Percentiles rank a stretch among this genome's conserved stretches.
Conservation (phyloP, 371 early-diverging fungal species). For the Mortierella sp. region DNA sequence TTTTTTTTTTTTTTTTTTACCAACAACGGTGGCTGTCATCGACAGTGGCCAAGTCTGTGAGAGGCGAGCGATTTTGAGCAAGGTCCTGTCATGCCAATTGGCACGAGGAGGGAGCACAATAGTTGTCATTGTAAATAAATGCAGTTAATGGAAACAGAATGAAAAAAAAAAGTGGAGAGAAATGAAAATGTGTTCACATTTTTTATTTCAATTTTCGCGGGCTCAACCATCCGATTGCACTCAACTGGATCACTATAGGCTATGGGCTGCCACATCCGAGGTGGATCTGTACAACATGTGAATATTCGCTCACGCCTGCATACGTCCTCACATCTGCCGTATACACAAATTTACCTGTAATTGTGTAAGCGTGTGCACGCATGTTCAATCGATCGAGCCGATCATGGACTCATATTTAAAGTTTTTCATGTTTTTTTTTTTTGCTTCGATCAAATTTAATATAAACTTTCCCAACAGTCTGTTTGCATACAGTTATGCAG, state of each 20-base stretch:
- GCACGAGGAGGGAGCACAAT: conserved; percentile 30
- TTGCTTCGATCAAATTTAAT: too few relatives aligned
- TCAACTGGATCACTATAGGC: too few relatives aligned
- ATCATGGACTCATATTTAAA: background rate
- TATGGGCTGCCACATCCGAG: background rate
- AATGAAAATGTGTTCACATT: background rate
- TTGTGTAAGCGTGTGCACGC: background rate
- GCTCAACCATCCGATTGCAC: too few relatives aligned
- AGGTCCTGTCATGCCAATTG: conserved; percentile 33
- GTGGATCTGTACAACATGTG: background rate
- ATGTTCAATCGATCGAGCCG: background rate
- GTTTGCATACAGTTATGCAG: too few relatives aligned
- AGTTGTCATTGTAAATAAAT: conserved; percentile 12
- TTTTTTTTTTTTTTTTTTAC: conserved; percentile 9
- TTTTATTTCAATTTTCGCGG: too few relatives aligned
- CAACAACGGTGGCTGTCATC: conserved; percentile 23
- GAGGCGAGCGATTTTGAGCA: conserved; percentile 19
- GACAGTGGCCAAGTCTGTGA: conserved; percentile 30
- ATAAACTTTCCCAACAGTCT: too few relatives aligned
- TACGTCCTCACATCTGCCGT: background rate
- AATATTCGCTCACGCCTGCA: background rate
- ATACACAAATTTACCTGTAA: too few relatives aligned
- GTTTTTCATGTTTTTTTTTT: too few relatives aligned
- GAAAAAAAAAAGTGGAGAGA: background rate
- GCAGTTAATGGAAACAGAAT: background rate